Evolutionary conservation across 192 early-diverging fungal genomes (phyloP).

Genomic region (Fimicolochytrium jonesii): DNA sequence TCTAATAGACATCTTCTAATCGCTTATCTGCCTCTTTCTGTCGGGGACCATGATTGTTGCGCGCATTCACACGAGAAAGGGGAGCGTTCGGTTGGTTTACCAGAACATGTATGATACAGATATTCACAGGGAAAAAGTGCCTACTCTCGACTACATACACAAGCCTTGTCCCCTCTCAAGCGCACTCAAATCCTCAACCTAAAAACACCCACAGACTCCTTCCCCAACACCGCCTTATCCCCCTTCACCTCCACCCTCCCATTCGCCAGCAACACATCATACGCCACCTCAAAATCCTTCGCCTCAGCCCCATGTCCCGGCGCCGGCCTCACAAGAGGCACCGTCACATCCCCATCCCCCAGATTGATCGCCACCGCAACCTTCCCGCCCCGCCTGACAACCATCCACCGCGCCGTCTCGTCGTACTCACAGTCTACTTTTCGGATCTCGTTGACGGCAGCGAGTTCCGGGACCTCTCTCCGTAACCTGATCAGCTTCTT

Average conservation of each 20-base stretch:
- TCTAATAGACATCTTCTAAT: too few species aligned
- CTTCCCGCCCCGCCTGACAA: neutral
- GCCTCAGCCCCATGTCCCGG: neutral
- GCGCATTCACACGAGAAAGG: too few species aligned
- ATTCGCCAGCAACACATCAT: constrained; percentile 7
- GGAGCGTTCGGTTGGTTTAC: neutral
- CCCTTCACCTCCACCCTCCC: constrained; percentile 10
- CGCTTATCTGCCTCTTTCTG: too few species aligned
- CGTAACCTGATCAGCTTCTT: constrained; percentile 18
- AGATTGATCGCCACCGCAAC: constrained; percentile 24
- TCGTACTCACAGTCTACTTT: constrained; percentile 5
- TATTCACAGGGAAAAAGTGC: neutral
- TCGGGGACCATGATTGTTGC: too few species aligned
- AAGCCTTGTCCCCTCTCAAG: too few species aligned
- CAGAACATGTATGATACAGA: neutral
- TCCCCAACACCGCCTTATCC: neutral
- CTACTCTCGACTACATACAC: neutral
- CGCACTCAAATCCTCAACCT: neutral
- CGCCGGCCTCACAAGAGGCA: too few species aligned
- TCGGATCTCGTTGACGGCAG: constrained; percentile 4
- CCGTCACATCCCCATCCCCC: constrained; percentile 3
- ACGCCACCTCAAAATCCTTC: neutral
- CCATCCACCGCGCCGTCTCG: constrained; percentile 18
- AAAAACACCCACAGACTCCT: constrained; percentile 20
- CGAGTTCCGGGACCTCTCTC: constrained; percentile 2